phyloP scores from a whole-genome alignment of 2,329 filamentous ascomycete species.

The Alternaria sp. region DNA sequence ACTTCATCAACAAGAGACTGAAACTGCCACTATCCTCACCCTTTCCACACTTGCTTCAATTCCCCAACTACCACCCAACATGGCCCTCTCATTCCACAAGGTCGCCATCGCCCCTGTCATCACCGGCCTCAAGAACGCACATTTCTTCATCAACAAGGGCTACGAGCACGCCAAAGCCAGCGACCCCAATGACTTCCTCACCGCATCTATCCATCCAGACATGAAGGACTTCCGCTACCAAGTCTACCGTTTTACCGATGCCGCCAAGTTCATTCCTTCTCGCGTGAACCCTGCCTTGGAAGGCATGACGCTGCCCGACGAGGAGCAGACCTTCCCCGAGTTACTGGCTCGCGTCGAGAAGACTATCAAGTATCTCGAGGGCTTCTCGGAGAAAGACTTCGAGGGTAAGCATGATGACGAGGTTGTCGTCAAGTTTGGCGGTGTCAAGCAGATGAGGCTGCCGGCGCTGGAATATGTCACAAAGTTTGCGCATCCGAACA shows the following conservation, averaged over 20 bases:
- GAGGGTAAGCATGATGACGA: conserved; percentile 52
- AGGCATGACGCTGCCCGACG: conserved; percentile 46
- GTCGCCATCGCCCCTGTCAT: conserved; percentile 53
- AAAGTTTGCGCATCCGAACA: conserved; percentile 62
- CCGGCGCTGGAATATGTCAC: conserved; percentile 56
- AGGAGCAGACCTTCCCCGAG: conserved; percentile 58
- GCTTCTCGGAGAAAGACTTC: conserved; percentile 51
- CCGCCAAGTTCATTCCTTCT: conserved; percentile 49
- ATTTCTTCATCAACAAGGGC: conserved; percentile 53
- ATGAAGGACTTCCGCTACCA: conserved; percentile 61
- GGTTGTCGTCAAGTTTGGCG: conserved; percentile 43
- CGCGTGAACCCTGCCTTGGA: conserved; percentile 48
- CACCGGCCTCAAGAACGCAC: conserved; percentile 51
- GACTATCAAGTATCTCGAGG: conserved; percentile 56
- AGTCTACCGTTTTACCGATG: conserved; percentile 53
- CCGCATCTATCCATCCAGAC: conserved; percentile 54
- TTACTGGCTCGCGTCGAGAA: conserved; percentile 56
- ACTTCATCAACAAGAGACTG: neutral
- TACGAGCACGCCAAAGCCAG: conserved; percentile 50
- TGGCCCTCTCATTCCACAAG: conserved; percentile 40
- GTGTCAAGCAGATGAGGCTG: conserved; percentile 47
- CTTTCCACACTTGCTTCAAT: neutral
- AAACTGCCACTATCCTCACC: neutral
- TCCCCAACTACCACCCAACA: conserved; percentile 4
- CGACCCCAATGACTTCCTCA: conserved; percentile 46